These are phyloP conservation scores for Reticulascus tulasneorum DNA, from an alignment of 2,329 filamentous ascomycete species.

Conservation along the genomic window DNA sequence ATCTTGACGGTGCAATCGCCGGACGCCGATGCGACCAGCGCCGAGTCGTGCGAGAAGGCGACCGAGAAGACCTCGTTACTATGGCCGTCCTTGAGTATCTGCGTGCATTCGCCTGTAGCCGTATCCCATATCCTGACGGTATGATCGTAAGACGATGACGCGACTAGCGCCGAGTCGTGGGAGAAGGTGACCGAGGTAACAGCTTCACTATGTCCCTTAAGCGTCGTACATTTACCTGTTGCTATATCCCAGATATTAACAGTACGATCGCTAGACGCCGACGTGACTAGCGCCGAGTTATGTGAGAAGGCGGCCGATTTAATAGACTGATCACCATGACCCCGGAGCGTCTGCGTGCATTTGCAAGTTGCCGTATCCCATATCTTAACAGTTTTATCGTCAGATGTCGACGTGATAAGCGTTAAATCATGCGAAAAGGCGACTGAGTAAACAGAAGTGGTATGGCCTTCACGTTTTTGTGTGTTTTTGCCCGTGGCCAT, in stretches of 20 bases:
- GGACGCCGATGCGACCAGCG: constrained; percentile 4
- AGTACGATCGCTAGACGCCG: constrained; percentile 1
- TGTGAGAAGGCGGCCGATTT: constrained; percentile 16
- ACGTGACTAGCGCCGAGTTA: constrained; percentile 5
- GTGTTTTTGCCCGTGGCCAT: constrained; percentile 74
- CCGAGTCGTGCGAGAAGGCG: constrained; percentile 1
- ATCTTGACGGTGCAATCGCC: constrained; percentile 11
- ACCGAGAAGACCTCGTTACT: constrained; percentile 2
- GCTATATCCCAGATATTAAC: neutral
- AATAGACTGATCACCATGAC: neutral
- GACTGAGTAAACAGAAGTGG: constrained; percentile 83
- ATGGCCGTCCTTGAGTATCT: no score
- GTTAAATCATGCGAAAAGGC: constrained; percentile 80
- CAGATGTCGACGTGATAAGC: constrained; percentile 85
- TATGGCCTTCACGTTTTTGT: constrained; percentile 89
- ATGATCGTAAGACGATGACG: neutral
- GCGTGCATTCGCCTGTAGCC: neutral
- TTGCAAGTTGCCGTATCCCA: constrained; percentile 97
- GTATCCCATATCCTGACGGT: neutral
- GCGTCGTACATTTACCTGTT: no score
- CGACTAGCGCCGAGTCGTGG: neutral
- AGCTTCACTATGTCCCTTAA: no score
- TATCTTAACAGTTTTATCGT: constrained; percentile 93
- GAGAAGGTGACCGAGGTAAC: no score
- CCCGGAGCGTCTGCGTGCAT: constrained; percentile 41